Evolutionary conservation across 257 asterid genomes (phyloP).

Genomic region (Fraxinus excelsior): DNA sequence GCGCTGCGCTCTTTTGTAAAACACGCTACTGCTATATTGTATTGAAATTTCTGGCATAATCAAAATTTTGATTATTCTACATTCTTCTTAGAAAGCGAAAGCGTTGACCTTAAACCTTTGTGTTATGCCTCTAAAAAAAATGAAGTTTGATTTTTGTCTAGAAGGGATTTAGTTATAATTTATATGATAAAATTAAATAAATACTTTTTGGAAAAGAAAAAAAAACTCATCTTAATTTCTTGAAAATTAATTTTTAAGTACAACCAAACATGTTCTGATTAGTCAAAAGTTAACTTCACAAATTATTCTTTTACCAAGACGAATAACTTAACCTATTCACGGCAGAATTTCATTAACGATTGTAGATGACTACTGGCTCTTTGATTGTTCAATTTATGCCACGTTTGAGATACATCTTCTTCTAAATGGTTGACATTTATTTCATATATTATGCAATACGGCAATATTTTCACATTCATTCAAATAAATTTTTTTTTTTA

Average conservation of each 20-base stretch:
- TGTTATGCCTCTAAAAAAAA: background rate
- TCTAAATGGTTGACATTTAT: background rate
- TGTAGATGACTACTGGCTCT: background rate
- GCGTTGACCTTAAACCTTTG: slow-evolving; percentile 27
- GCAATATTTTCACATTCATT: background rate
- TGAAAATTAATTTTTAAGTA: too few relatives aligned
- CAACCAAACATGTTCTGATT: too few relatives aligned
- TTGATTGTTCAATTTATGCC: background rate
- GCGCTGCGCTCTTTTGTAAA: slow-evolving; percentile 44
- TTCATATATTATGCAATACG: background rate
- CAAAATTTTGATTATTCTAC: slow-evolving; percentile 18
- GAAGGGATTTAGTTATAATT: too few relatives aligned
- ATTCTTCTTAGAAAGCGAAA: slow-evolving; percentile 25
- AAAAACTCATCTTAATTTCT: too few relatives aligned
- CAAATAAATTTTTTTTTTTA: background rate
- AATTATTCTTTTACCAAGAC: too few relatives aligned
- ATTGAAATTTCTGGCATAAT: background rate
- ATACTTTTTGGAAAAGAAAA: too few relatives aligned
- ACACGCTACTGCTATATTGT: slow-evolving; percentile 35
- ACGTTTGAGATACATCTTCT: background rate
- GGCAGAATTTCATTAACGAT: too few relatives aligned
- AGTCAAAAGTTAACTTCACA: too few relatives aligned
- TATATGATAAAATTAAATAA: too few relatives aligned
- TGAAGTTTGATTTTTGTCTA: background rate
- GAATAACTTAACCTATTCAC: too few relatives aligned